These are phyloP conservation scores for Pelargonium citronellum DNA, from an alignment of 441 rosid species.

Conservation along the genomic window DNA sequence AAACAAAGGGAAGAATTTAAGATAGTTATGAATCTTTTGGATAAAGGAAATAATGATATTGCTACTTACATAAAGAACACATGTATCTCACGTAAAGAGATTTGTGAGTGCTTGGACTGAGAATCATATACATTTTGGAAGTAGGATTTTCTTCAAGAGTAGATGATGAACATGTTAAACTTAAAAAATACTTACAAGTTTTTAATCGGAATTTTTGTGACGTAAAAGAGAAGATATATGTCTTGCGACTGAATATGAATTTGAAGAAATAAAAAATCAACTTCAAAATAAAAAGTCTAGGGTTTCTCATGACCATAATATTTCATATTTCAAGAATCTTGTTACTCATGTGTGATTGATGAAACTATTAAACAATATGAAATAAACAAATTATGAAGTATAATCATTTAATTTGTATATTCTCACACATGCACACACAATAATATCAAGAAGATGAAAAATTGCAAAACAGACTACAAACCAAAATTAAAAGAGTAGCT, in stretches of 20 bases:
- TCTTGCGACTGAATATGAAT: slow-evolving; percentile 5
- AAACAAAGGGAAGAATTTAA: background rate
- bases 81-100: background rate
- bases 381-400: background rate
- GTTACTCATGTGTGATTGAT: background rate
- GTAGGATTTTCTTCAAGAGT: background rate
- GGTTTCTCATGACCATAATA: background rate
- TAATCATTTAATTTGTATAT: no score
- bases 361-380: background rate
- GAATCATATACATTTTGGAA: background rate
- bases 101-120: slow-evolving; percentile 11
- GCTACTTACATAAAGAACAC: background rate
- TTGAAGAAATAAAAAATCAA: background rate
- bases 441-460: no score
- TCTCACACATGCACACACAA: no score
- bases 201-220: background rate
- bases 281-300: background rate
- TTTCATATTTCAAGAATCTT: slow-evolving; percentile 1
- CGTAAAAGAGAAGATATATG: slow-evolving; percentile 4
- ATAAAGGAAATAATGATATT: background rate
- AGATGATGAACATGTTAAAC: no score
- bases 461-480: no score
- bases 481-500: no score
- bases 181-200: slow-evolving; percentile 3
- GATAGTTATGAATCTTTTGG: background rate